phyloP scores from a whole-genome alignment of 495 filamentous ascomycete species.

The Talaromyces stipitatus region DNA sequence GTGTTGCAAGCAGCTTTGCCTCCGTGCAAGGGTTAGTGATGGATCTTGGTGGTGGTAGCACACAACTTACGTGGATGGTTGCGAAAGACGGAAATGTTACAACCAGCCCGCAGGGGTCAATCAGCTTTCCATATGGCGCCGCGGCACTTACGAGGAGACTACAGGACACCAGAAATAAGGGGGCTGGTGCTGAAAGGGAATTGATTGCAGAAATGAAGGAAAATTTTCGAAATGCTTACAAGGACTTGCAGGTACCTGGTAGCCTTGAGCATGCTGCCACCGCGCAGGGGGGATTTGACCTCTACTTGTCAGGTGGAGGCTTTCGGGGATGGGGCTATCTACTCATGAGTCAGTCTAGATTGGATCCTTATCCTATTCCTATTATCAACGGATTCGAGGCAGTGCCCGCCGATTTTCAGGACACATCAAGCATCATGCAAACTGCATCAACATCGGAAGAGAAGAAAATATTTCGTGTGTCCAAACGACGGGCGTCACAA shows the following conservation, averaged over 20 bases:
- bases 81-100: slow-evolving; percentile 43
- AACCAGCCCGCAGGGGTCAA: slow-evolving; percentile 38
- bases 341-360: slow-evolving; percentile 57
- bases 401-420: slow-evolving; percentile 49
- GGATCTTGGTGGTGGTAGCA: slow-evolving; percentile 85
- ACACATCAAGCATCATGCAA: slow-evolving; percentile 50
- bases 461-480: slow-evolving; percentile 65
- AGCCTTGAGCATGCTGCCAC: slow-evolving; percentile 34
- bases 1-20: slow-evolving; percentile 68
- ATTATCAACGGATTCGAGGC: slow-evolving; percentile 77
- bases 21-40: slow-evolving; percentile 67
- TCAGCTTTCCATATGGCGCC: slow-evolving; percentile 77
- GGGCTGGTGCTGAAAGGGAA: slow-evolving; percentile 21
- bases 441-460: slow-evolving; percentile 29
- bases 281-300: slow-evolving; percentile 50
- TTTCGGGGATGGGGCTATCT: slow-evolving; percentile 89
- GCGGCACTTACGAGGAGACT: slow-evolving; percentile 66
- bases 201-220: slow-evolving; percentile 50
- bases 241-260: slow-evolving; percentile 46
- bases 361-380: slow-evolving; percentile 74
- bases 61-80: slow-evolving; percentile 81
- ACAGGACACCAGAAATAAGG: slow-evolving; percentile 28
- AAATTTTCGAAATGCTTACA: slow-evolving; percentile 56
- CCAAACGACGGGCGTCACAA: slow-evolving; percentile 69
- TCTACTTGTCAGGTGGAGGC: slow-evolving; percentile 85